Base-by-base conservation (phyloP, 1,284 basidiomycete species). In the Trichosporon sp. region DNA sequence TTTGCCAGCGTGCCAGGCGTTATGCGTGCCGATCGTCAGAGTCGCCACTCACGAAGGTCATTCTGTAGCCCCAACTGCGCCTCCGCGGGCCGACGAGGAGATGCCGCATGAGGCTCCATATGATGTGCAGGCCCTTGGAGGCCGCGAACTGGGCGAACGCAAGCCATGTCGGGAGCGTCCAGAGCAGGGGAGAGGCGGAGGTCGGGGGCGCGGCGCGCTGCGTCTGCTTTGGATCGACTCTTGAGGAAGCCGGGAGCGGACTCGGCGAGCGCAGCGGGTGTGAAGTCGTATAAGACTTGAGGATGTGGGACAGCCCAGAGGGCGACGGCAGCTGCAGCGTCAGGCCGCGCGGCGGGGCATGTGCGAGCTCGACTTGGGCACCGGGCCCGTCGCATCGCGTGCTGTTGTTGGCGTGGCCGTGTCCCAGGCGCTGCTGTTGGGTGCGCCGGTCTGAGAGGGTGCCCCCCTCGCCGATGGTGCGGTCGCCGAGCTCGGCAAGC, bases 31-130 rank as follows among this genome's bases (percentile, higher is more conserved):
- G 47, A 51, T 51, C 47, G 23, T 3, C 18, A 15, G 29, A 35
- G 42, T 34, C n/a, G 29, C 13, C 35, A 74, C 73, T 71, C 65
- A 77, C 75, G 67, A 80, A 76, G 23, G 81, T 83, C 81, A 83
- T 81, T 71, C 83, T 68, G 75, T 84, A 82, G 6, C 84, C 83
- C 83, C 84, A 84, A 56, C 77, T 79, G 65, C 79, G 76, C 62
- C 83, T 73, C 47, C 80, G 75, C 0, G 81, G 81, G 3, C 83
- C 82, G 42, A 78, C 72, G 3, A 82, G 29, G 62, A 78, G 72
- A 70, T 81, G 81, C 44, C 70, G 74, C 35, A 81, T 27, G 44
- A 83, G 64, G 44, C 77, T 77, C 75, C 76, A 77, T 13, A 78
- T 56, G 62, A 83, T 76, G 60, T 80, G 76, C 21, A 81, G 65